Conservation (phyloP, 2,329 filamentous ascomycete genomes). For the Clonostachys chloroleuca region DNA sequence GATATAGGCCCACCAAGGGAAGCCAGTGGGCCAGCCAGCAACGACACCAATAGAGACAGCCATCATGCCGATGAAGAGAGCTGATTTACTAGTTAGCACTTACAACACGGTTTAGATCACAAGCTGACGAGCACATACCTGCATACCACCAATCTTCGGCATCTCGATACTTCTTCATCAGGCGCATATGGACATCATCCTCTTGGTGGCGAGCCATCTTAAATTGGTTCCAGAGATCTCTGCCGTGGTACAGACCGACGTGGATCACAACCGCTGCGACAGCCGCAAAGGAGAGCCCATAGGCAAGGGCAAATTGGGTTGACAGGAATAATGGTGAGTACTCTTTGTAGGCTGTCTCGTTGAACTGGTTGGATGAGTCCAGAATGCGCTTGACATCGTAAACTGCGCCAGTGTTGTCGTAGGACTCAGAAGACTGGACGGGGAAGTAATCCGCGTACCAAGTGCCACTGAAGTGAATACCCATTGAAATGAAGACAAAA, state of each 20-base stretch:
- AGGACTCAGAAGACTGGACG: slow-evolving; percentile 55
- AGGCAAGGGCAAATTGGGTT: slow-evolving; percentile 54
- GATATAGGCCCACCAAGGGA: slow-evolving; percentile 54
- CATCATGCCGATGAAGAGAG: slow-evolving; percentile 47
- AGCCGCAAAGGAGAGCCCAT: slow-evolving; percentile 65
- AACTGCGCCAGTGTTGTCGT: slow-evolving; percentile 55
- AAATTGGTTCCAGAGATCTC: slow-evolving; percentile 50
- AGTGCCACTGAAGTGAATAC: slow-evolving; percentile 51
- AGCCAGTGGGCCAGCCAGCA: slow-evolving; percentile 49
- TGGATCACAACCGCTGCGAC: slow-evolving; percentile 57
- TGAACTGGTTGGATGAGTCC: slow-evolving; percentile 48
- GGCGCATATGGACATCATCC: slow-evolving; percentile 54
- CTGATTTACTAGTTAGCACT: slow-evolving; percentile 9
- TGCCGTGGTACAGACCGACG: slow-evolving; percentile 49
- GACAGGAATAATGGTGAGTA: slow-evolving; percentile 65
- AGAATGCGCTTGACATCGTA: slow-evolving; percentile 62
- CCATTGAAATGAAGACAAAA: slow-evolving; percentile 51
- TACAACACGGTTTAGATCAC: slow-evolving; percentile 5
- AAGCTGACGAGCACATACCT: slow-evolving; percentile 27
- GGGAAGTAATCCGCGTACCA: slow-evolving; percentile 59
- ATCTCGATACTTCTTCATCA: slow-evolving; percentile 58
- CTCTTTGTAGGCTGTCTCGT: slow-evolving; percentile 53
- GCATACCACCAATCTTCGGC: slow-evolving; percentile 58
- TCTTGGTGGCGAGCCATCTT: slow-evolving; percentile 50
- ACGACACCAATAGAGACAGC: slow-evolving; percentile 50